Conservation (phyloP, 768 basidiomycete species). For the Tulasnella sp. region DNA sequence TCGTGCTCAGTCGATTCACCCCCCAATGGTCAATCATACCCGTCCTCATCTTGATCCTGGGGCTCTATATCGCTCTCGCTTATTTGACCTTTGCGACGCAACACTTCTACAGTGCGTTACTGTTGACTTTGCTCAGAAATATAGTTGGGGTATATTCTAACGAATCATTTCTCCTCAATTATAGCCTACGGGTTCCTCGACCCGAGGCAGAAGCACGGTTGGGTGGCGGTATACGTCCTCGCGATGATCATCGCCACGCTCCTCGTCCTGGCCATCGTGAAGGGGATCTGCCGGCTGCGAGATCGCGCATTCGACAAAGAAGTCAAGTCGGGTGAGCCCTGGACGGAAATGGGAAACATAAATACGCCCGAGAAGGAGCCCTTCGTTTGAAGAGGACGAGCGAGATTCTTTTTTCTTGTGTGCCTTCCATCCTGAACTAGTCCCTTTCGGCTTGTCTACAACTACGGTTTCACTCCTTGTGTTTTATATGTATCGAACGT, state of each 20-base stretch:
- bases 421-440: no score
- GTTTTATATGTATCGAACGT: no score
- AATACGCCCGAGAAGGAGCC: no score
- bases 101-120: slow-evolving; percentile 49
- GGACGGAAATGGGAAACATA: no score
- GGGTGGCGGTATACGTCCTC: slow-evolving; percentile 40
- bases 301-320: slow-evolving; percentile 22
- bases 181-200: slow-evolving; percentile 57
- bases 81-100: slow-evolving; percentile 54
- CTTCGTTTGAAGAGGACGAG: no score
- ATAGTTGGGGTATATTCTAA: neutral
- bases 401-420: no score
- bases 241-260: neutral
- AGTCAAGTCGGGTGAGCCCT: no score
- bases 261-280: slow-evolving; percentile 28
- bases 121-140: neutral
- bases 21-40: slow-evolving; percentile 45
- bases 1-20: slow-evolving; percentile 41
- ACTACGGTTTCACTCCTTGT: no score
- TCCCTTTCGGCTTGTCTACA: no score
- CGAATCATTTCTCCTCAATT: neutral
- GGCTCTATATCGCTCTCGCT: slow-evolving; percentile 49
- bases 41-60: slow-evolving; percentile 39
- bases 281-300: slow-evolving; percentile 33
- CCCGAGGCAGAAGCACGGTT: slow-evolving; percentile 33